Evolutionary conservation across 208 protist genomes (phyloP).

Genomic region (Trypanosoma vivax): DNA sequence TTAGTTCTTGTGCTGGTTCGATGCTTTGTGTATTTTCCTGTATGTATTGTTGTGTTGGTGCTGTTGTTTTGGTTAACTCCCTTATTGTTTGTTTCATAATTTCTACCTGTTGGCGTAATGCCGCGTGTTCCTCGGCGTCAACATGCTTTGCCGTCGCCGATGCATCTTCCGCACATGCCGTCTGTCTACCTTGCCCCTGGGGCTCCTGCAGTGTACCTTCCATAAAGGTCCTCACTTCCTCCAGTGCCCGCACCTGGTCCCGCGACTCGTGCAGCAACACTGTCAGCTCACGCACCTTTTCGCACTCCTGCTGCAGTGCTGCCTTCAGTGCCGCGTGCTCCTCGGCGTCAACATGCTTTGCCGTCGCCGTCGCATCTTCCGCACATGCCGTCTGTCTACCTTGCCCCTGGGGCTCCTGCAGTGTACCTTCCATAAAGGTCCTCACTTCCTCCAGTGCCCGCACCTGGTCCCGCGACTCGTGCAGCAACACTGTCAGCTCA

Average conservation of each 20-base stretch:
- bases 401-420: too few relatives aligned
- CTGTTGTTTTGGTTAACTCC: conserved; percentile 21
- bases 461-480: too few relatives aligned
- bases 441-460: too few relatives aligned
- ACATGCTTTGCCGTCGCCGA: conserved; percentile 1
- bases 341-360: too few relatives aligned
- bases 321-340: background rate
- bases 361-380: too few relatives aligned
- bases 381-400: too few relatives aligned
- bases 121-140: conserved; percentile 55
- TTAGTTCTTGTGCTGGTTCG: conserved; percentile 13
- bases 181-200: too few relatives aligned
- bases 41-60: conserved; percentile 17
- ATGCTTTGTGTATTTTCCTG: too few relatives aligned
- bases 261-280: background rate
- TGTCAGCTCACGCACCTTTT: background rate
- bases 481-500: too few relatives aligned
- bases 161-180: conserved; percentile 8
- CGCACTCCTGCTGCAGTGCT: background rate
- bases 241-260: conserved; percentile 8
- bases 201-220: too few relatives aligned
- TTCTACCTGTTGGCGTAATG: conserved; percentile 45
- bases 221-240: too few relatives aligned
- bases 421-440: too few relatives aligned
- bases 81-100: conserved; percentile 49